These are phyloP conservation scores for Xeromyces bisporus DNA, from an alignment of 495 filamentous ascomycete species.

Conservation along the genomic window DNA sequence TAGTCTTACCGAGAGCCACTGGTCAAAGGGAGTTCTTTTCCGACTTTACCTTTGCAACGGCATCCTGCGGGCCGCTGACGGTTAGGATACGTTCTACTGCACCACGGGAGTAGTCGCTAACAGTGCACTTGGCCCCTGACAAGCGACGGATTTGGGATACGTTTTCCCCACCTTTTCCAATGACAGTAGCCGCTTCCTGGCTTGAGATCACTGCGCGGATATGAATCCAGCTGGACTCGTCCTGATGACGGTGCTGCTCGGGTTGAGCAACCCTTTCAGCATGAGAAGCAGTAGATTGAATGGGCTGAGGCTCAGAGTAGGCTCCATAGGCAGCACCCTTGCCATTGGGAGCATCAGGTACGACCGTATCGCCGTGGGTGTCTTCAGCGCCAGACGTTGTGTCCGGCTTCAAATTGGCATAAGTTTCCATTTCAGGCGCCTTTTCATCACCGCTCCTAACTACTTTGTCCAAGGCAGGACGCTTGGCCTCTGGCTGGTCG, in stretches of 20 bases:
- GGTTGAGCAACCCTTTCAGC: constrained; percentile 37
- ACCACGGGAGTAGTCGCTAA: constrained; percentile 92
- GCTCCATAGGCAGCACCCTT: constrained; percentile 16
- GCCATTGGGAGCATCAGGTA: constrained; percentile 53
- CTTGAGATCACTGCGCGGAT: constrained; percentile 91
- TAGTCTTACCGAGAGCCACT: neutral
- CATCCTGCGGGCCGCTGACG: constrained; percentile 87
- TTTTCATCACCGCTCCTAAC: constrained; percentile 41
- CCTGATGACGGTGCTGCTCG: constrained; percentile 40
- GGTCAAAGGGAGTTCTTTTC: neutral
- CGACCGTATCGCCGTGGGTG: constrained; percentile 45
- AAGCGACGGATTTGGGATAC: constrained; percentile 82
- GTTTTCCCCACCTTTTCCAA: constrained; percentile 97
- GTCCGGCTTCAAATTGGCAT: constrained; percentile 38
- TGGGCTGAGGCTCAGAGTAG: constrained; percentile 37
- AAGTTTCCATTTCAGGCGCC: constrained; percentile 10
- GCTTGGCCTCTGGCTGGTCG: constrained; percentile 94
- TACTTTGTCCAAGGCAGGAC: constrained; percentile 86
- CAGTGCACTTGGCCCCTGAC: constrained; percentile 92
- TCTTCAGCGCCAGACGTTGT: constrained; percentile 28
- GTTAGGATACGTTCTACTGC: constrained; percentile 94
- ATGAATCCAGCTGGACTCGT: constrained; percentile 93
- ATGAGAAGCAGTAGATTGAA: constrained; percentile 44
- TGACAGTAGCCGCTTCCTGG: constrained; percentile 90
- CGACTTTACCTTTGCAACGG: constrained; percentile 78